These are phyloP conservation scores for Cystobasidium onofrii DNA, from an alignment of 768 basidiomycete species.

Conservation along the genomic window DNA sequence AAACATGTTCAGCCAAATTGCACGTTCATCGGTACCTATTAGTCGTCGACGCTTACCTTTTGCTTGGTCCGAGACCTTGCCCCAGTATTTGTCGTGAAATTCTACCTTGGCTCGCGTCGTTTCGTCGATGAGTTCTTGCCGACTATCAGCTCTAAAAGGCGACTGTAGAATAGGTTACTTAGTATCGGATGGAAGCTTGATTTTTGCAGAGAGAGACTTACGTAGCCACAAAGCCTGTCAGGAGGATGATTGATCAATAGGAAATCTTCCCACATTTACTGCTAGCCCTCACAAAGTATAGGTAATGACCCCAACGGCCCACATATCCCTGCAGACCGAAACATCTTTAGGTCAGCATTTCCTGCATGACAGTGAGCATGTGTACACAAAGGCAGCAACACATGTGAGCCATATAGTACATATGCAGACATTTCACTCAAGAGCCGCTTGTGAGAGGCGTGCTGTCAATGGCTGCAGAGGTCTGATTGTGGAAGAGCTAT, in stretches of 20 bases:
- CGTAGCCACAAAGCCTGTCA: slow-evolving; percentile 12
- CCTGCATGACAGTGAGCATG: slow-evolving; percentile 43
- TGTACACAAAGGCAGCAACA: too few species aligned
- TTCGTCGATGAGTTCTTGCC: slow-evolving; percentile 65
- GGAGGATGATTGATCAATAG: not conserved
- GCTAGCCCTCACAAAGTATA: slow-evolving; percentile 58
- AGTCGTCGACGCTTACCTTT: slow-evolving; percentile 1
- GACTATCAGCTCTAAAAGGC: slow-evolving; percentile 80
- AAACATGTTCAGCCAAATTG: too few species aligned
- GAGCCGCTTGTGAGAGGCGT: too few species aligned
- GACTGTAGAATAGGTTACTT: not conserved
- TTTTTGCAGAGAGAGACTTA: not conserved
- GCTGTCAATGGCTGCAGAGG: too few species aligned
- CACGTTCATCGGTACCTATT: too few species aligned
- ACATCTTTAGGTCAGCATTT: not conserved
- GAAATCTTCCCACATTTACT: too few species aligned
- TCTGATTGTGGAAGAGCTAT: too few species aligned
- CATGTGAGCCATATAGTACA: too few species aligned
- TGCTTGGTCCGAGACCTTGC: slow-evolving; percentile 60
- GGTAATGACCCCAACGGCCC: slow-evolving; percentile 58
- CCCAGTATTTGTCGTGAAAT: slow-evolving; percentile 88
- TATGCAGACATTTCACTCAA: too few species aligned
- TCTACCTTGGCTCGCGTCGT: slow-evolving; percentile 76
- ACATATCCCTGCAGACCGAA: slow-evolving; percentile 12
- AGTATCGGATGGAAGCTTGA: not conserved